Conservation (phyloP, 805 yeast species). For the Hemisphaericaspora nanyangensis region DNA sequence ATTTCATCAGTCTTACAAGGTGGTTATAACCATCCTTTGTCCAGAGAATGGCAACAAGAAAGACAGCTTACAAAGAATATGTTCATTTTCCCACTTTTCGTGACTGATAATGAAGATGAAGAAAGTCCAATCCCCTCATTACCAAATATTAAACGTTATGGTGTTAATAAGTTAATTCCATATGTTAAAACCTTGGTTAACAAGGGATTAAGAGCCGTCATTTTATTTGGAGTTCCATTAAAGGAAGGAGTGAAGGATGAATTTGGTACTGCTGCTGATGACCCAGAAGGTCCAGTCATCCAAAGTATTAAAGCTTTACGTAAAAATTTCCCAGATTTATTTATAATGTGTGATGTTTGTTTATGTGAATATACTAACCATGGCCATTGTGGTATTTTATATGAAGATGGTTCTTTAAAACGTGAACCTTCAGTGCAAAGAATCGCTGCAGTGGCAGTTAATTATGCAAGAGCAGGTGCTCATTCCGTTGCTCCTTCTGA, state of each 20-base stretch:
- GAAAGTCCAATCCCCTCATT: conserved; percentile 69
- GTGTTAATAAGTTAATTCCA: conserved; percentile 72
- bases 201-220: conserved; percentile 83
- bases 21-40: conserved; percentile 87
- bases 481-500: conserved; percentile 95
- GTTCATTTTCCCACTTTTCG: conserved; percentile 90
- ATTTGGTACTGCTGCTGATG: conserved; percentile 88
- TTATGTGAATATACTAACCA: conserved; percentile 94
- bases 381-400: conserved; percentile 94
- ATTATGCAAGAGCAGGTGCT: conserved; percentile 95
- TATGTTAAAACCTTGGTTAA: conserved; percentile 65
- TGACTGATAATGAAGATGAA: conserved; percentile 78
- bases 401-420: conserved; percentile 82
- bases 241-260: conserved; percentile 73
- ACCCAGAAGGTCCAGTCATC: conserved; percentile 94
- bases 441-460: conserved; percentile 90
- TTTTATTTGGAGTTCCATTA: conserved; percentile 88
- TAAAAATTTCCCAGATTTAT: conserved; percentile 71
- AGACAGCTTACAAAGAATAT: conserved; percentile 78
- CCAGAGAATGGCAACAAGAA: conserved; percentile 89
- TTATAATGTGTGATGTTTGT: conserved; percentile 91
- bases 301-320: conserved; percentile 65
- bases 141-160: conserved; percentile 87
- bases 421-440: conserved; percentile 72
- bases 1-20: conserved; percentile 83